Conservation (phyloP, 495 filamentous ascomycete genomes). For the Talaromyces nanjingensis region DNA sequence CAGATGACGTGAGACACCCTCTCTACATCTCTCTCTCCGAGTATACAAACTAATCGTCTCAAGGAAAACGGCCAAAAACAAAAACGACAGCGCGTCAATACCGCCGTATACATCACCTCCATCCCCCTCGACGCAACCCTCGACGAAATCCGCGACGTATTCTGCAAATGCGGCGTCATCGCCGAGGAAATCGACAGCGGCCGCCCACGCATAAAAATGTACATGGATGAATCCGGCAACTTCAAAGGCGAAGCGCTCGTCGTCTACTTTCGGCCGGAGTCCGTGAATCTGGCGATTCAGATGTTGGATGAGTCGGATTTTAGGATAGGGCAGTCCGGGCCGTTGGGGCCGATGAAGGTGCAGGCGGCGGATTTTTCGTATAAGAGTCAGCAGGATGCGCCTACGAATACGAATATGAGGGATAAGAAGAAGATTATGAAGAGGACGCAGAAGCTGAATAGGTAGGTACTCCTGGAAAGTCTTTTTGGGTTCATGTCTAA, state of each 20-base stretch:
- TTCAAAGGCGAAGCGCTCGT: slow-evolving; percentile 93
- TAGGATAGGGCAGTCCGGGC: slow-evolving; percentile 49
- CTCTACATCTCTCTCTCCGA: neutral
- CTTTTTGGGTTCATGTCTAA: neutral
- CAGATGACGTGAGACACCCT: slow-evolving; percentile 49
- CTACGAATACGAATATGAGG: slow-evolving; percentile 44
- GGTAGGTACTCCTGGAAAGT: slow-evolving; percentile 30
- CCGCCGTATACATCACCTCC: slow-evolving; percentile 81
- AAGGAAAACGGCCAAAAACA: slow-evolving; percentile 41
- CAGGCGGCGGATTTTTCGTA: slow-evolving; percentile 81
- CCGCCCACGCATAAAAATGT: slow-evolving; percentile 85
- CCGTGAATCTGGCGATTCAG: slow-evolving; percentile 80
- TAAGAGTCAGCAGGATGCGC: slow-evolving; percentile 62
- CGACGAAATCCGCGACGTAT: slow-evolving; percentile 74
- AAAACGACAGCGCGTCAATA: slow-evolving; percentile 69
- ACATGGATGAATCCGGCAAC: slow-evolving; percentile 69
- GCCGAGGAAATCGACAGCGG: slow-evolving; percentile 87
- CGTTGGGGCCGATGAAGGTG: slow-evolving; percentile 66
- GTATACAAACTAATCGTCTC: slow-evolving; percentile 8
- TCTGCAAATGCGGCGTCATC: slow-evolving; percentile 86
- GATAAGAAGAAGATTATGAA: slow-evolving; percentile 82
- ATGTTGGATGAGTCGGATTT: slow-evolving; percentile 89
- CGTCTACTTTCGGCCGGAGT: slow-evolving; percentile 90
- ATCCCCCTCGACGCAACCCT: slow-evolving; percentile 70
- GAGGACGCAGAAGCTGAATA: slow-evolving; percentile 78